phyloP scores from a whole-genome alignment of 345 rosid species.

The Alliaria petiolata region DNA sequence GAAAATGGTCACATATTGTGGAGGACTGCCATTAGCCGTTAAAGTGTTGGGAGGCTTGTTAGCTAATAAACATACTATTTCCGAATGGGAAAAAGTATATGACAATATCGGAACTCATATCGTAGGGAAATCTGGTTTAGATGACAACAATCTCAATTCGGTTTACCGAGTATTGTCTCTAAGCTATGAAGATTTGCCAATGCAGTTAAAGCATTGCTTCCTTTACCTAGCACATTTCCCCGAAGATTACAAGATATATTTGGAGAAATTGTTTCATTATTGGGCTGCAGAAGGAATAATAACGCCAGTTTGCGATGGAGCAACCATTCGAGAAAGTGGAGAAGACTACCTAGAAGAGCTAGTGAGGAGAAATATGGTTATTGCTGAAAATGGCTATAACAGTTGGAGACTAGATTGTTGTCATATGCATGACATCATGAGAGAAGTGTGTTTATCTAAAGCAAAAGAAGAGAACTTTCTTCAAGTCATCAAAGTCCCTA shows the following conservation, averaged over 20 bases:
- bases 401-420: neutral
- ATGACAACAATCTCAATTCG: no score
- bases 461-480: no score
- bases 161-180: neutral
- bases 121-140: neutral
- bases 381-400: neutral
- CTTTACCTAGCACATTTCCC: neutral
- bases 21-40: no score
- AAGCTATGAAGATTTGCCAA: neutral
- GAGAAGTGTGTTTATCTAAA: no score
- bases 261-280: constrained; percentile 20
- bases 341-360: constrained; percentile 12
- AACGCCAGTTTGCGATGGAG: neutral
- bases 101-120: neutral
- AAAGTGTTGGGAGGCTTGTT: no score
- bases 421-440: neutral
- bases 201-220: neutral
- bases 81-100: neutral
- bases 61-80: no score
- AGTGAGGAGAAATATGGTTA: neutral
- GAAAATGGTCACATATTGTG: no score
- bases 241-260: no score
- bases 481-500: no score
- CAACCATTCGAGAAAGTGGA: constrained; percentile 18
- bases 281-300: constrained; percentile 43